Base-by-base conservation (phyloP, 2,329 filamentous ascomycete species). In the Hypoxylon sp. region DNA sequence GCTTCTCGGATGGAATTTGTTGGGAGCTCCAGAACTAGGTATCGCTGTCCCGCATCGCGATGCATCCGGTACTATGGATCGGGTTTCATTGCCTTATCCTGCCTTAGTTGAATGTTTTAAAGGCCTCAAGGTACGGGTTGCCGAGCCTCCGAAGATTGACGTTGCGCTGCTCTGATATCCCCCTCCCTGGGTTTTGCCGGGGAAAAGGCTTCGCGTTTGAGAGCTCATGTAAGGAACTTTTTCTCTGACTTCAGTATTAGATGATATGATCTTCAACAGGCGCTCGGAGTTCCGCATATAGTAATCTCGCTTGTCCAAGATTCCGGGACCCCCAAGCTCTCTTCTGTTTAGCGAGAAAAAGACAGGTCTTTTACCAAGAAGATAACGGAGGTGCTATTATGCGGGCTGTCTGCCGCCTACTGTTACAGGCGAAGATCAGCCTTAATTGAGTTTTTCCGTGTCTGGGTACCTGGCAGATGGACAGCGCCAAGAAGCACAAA, bases 381-480 rank as follows among this genome's bases (percentile, higher is more conserved):
- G 65, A 72, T 67, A 71, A 67, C 70, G 68, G 70, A 72, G 31
- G 61, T 49, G 56, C 59, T 44, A 35, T 53, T 35, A 66, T 69
- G 65, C 57, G 61, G 50, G 51, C 25, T 58, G 55, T 42, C 67
- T 49, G 58, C 48, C 48, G 70, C 60, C 61, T 68, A 61, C 70
- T 70, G 58, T 54, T 72, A 68, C 57, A 69, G 70, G 70, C 35
- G 61, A 72, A 72, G 70, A 72, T 72, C 70, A 68, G 68, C 70
- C 68, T 69, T 31, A 67, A 67, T 67, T 69, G 66, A 69, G 55
- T 71, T 69, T 48, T 66, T 68, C 70, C 68, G 66, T 61, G 63
- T 63, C 63, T 69, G 68, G 42, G 70, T 72, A 49, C 70, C 70
- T 72, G 68, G 68, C 68, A 71, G 70, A 68, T 68, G 60, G 63